Evolutionary conservation across 192 early-diverging fungal species (phyloP).

Genomic region (Phlyctochytrium planicorne): DNA sequence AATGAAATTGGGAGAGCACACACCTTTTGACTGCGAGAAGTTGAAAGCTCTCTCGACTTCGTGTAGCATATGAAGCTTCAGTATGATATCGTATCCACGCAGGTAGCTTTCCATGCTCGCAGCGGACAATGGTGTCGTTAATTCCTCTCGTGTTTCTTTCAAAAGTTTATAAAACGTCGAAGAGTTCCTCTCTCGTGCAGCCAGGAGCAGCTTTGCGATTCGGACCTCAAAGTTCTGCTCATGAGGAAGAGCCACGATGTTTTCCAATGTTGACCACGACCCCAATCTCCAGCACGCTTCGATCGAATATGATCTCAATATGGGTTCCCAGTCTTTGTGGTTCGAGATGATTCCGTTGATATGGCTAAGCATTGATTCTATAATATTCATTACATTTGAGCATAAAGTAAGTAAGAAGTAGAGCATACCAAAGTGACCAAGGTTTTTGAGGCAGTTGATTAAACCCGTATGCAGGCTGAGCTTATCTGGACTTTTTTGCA

Average conservation of each 20-base stretch:
- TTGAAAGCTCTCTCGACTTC: conserved; percentile 57
- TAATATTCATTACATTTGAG: not conserved
- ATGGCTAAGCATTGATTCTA: conserved; percentile 55
- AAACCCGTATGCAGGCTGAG: conserved; percentile 55
- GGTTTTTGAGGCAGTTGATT: conserved; percentile 67
- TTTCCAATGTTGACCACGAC: conserved; percentile 57
- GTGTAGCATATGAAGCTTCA: conserved; percentile 67
- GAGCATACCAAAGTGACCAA: conserved; percentile 65
- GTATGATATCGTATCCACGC: conserved; percentile 54
- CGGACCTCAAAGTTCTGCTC: conserved; percentile 53
- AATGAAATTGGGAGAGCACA: no score
- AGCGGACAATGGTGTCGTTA: conserved; percentile 54
- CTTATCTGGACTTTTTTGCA: conserved; percentile 44
- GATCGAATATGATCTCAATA: conserved; percentile 48
- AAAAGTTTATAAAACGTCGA: conserved; percentile 36
- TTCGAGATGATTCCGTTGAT: conserved; percentile 37
- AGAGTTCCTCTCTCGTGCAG: conserved; percentile 37
- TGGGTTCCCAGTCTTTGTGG: conserved; percentile 52
- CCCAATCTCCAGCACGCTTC: conserved; percentile 68
- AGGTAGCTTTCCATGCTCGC: conserved; percentile 68
- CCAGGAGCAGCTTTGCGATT: conserved; percentile 53
- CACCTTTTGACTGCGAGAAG: conserved; percentile 1
- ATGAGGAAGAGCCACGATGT: conserved; percentile 34
- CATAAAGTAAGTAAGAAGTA: not conserved
- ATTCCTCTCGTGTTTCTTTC: conserved; percentile 36